Conservation (phyloP, 1,284 basidiomycete species). For the Cutaneotrichosporon dermatis region DNA sequence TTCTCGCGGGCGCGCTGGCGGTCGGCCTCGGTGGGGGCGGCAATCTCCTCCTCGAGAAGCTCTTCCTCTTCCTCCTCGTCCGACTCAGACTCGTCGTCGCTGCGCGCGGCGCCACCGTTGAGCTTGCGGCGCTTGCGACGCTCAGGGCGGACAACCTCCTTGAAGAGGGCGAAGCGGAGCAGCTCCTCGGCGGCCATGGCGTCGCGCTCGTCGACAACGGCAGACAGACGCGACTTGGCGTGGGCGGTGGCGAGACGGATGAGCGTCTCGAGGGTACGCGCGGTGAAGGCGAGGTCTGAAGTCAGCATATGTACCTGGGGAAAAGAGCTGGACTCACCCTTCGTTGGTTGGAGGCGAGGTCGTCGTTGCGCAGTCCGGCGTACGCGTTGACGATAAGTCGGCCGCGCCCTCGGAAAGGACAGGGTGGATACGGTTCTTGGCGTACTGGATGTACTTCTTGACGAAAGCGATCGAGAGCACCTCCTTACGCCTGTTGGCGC, state of each 20-base stretch:
- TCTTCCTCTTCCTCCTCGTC: slow-evolving; percentile 52
- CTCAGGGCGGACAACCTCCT: slow-evolving; percentile 82
- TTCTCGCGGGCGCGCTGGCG: slow-evolving; percentile 47
- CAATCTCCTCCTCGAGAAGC: slow-evolving; percentile 18
- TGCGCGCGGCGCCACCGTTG: slow-evolving; percentile 56
- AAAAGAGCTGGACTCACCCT: slow-evolving; percentile 56
- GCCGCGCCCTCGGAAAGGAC: slow-evolving; percentile 87
- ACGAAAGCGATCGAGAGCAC: slow-evolving; percentile 90
- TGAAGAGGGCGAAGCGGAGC: slow-evolving; percentile 95
- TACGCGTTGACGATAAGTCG: slow-evolving; percentile 90
- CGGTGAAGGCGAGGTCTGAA: slow-evolving; percentile 92
- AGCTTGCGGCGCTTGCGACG: slow-evolving; percentile 71
- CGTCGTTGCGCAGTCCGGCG: slow-evolving; percentile 85
- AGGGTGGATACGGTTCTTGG: slow-evolving; percentile 82
- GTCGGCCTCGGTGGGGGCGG: slow-evolving; percentile 28
- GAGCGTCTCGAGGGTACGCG: slow-evolving; percentile 96
- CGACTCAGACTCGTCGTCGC: slow-evolving; percentile 53
- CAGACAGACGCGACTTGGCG: slow-evolving; percentile 87
- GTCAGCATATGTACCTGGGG: background rate
- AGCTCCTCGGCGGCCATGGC: slow-evolving; percentile 90
- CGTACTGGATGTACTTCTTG: slow-evolving; percentile 98
- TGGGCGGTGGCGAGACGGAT: slow-evolving; percentile 98
- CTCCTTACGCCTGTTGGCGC: slow-evolving; percentile 63
- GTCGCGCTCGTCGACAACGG: slow-evolving; percentile 78
- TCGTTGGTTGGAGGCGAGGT: slow-evolving; percentile 83